Conservation (phyloP, 2,329 filamentous ascomycete genomes). For the Gaeumannomyces sp. region DNA sequence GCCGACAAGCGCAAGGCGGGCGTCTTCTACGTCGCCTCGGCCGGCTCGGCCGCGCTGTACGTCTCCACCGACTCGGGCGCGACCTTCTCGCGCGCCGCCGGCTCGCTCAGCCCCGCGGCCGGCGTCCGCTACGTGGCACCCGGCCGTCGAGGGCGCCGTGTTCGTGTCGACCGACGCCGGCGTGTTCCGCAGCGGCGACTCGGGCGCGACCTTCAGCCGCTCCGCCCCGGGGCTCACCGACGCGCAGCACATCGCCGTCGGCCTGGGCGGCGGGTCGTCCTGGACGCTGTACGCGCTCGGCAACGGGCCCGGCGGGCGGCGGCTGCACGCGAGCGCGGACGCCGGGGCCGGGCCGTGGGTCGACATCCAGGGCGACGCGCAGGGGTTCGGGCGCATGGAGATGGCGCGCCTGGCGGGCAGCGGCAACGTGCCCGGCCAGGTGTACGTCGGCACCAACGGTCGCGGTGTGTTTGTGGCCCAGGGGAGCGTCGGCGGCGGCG, state of each 20-base stretch:
- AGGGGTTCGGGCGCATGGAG: slow-evolving; percentile 39
- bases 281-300: slow-evolving; percentile 46
- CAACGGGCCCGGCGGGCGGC: slow-evolving; percentile 32
- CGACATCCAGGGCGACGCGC: slow-evolving; percentile 37
- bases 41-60: slow-evolving; percentile 37
- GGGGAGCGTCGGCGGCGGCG: slow-evolving; percentile 17
- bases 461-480: slow-evolving; percentile 37
- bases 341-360: slow-evolving; percentile 23
- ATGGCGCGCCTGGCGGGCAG: slow-evolving; percentile 35
- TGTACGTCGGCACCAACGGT: slow-evolving; percentile 46
- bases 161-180: slow-evolving; percentile 50
- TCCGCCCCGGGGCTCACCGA: slow-evolving; percentile 29
- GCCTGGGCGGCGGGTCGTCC: slow-evolving; percentile 26
- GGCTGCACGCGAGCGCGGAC: slow-evolving; percentile 39
- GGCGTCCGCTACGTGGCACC: slow-evolving; percentile 52
- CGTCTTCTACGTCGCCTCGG: slow-evolving; percentile 44
- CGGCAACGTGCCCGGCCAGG: slow-evolving; percentile 36
- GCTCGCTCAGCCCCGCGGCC: slow-evolving; percentile 31
- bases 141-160: slow-evolving; percentile 52
- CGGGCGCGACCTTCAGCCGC: slow-evolving; percentile 39
- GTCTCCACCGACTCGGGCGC: slow-evolving; percentile 41
- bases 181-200: slow-evolving; percentile 48
- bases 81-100: slow-evolving; percentile 34
- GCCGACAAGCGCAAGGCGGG: slow-evolving; percentile 47
- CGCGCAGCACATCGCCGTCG: slow-evolving; percentile 38